Conservation (phyloP, 129 eudicot species). For the Heracleum sosnowskyi region DNA sequence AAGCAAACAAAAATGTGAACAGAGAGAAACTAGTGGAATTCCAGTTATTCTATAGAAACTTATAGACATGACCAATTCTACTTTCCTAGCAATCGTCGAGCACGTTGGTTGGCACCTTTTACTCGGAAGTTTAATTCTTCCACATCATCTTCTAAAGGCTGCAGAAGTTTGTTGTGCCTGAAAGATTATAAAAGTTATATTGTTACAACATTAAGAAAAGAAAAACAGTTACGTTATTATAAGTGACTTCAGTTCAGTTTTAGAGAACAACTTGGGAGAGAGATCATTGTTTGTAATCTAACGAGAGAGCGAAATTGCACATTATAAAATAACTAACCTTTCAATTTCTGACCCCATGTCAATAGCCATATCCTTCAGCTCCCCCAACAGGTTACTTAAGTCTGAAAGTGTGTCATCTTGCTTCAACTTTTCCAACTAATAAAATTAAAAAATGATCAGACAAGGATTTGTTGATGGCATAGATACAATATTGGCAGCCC, state of each 20-base stretch:
- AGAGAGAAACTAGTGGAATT: background rate
- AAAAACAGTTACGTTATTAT: background rate
- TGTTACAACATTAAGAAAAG: background rate
- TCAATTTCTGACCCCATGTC: slow-evolving; percentile 97
- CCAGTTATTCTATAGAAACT: background rate
- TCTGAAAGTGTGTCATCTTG: slow-evolving; percentile 90
- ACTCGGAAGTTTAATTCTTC: slow-evolving; percentile 59
- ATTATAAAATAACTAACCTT: slow-evolving; percentile 28
- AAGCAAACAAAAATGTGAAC: background rate
- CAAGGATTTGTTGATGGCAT: background rate
- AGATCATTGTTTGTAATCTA: background rate
- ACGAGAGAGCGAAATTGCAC: background rate
- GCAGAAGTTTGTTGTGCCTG: slow-evolving; percentile 75
- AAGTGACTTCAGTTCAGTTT: background rate
- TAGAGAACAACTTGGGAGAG: background rate
- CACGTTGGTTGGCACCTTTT: slow-evolving; percentile 61
- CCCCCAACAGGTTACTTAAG: slow-evolving; percentile 74
- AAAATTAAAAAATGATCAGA: background rate
- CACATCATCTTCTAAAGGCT: slow-evolving; percentile 56
- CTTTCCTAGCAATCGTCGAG: slow-evolving; percentile 61
- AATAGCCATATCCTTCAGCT: slow-evolving; percentile 79
- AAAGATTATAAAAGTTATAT: background rate
- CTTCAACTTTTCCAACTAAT: slow-evolving; percentile 65
- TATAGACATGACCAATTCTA: slow-evolving; percentile 16
- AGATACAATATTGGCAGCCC: background rate